Conservation (phyloP, 306 rosid genomes). For the Quercus alba region DNA sequence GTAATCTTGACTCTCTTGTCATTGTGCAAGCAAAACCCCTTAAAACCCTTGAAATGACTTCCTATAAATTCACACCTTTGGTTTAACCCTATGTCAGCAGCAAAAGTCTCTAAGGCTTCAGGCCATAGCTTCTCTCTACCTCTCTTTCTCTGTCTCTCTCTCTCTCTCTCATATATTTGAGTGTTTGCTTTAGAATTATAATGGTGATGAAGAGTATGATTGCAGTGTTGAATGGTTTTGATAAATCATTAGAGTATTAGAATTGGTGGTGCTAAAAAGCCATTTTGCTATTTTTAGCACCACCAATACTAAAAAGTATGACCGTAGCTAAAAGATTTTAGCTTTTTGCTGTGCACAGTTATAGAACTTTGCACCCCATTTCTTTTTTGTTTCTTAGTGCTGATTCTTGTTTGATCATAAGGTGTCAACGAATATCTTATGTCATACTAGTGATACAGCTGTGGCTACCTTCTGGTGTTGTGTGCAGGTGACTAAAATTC, state of each 20-base stretch:
- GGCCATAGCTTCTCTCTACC: background rate
- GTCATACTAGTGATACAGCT: background rate
- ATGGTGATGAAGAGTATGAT: no score
- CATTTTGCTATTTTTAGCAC: no score
- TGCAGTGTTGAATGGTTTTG: background rate
- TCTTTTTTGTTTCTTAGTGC: background rate
- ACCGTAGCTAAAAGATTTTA: no score
- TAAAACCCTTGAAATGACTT: background rate
- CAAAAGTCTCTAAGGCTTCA: background rate
- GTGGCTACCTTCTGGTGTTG: slow-evolving; percentile 23
- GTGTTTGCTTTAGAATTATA: no score
- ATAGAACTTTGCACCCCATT: background rate
- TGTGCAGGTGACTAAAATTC: slow-evolving; percentile 77
- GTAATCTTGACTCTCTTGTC: no score
- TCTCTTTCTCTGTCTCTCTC: background rate
- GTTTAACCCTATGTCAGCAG: background rate
- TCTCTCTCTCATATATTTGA: no score
- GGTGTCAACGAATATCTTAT: background rate
- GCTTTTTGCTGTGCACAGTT: no score
- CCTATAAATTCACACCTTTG: background rate
- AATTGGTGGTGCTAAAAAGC: no score
- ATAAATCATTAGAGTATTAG: no score
- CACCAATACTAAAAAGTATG: no score
- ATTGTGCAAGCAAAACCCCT: background rate
- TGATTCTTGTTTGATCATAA: background rate